Evolutionary conservation across 1,284 basidiomycete genomes (phyloP).

Genomic region (Pseudozyma tsukubaensis): DNA sequence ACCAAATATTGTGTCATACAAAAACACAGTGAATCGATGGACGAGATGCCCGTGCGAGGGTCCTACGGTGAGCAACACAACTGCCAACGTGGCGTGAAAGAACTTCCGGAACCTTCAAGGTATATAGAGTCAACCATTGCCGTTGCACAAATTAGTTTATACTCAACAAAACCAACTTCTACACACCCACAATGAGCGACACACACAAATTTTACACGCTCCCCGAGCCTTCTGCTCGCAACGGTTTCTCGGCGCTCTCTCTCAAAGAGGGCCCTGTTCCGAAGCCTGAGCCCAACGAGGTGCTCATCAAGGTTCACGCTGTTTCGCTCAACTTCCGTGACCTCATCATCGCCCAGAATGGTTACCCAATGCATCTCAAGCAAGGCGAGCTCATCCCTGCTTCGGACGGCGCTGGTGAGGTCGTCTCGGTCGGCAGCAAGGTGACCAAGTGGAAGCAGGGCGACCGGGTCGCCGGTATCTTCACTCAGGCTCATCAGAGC

Average conservation of each 20-base stretch:
- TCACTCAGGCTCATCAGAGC: constrained; percentile 64
- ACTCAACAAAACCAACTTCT: too few relatives aligned
- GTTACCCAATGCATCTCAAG: constrained; percentile 49
- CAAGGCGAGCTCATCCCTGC: constrained; percentile 71
- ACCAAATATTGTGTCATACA: constrained; percentile 2
- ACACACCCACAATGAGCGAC: constrained; percentile 23
- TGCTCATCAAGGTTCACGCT: constrained; percentile 67
- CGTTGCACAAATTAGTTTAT: background rate
- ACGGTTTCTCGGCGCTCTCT: constrained; percentile 29
- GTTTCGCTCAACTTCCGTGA: constrained; percentile 69
- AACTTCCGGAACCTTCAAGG: background rate
- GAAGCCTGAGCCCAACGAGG: constrained; percentile 53
- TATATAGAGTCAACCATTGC: background rate
- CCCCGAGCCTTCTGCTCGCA: constrained; percentile 40
- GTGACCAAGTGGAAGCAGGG: constrained; percentile 74
- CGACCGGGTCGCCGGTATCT: constrained; percentile 73
- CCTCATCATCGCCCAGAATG: constrained; percentile 50
- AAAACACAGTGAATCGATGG: background rate
- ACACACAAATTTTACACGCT: constrained; percentile 44
- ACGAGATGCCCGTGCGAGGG: background rate
- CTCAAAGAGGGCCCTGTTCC: constrained; percentile 48
- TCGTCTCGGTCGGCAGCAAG: constrained; percentile 73
- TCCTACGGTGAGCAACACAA: too few relatives aligned
- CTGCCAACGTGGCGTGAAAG: too few relatives aligned
- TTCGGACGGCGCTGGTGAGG: constrained; percentile 77